phyloP scores from a whole-genome alignment of 2,329 filamentous ascomycete genomes.

The Kalaharituber pfeilii region DNA sequence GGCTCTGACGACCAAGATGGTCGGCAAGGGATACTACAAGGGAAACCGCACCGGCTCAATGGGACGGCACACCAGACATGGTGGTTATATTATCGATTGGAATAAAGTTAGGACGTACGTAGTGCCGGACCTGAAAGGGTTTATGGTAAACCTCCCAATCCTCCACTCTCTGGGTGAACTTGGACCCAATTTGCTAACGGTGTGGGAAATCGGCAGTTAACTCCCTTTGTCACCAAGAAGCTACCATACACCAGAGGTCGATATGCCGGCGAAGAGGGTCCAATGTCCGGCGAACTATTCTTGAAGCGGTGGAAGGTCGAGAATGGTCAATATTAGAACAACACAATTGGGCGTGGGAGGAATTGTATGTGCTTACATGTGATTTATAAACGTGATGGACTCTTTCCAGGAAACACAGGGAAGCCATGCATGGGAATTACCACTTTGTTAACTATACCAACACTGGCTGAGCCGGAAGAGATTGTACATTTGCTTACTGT shows the following conservation, averaged over 20 bases:
- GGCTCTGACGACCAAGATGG: slow-evolving; percentile 76
- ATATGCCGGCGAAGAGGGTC: slow-evolving; percentile 38
- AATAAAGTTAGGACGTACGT: slow-evolving; percentile 80
- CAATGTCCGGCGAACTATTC: slow-evolving; percentile 44
- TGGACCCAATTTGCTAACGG: neutral
- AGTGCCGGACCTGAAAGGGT: slow-evolving; percentile 52
- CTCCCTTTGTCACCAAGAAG: slow-evolving; percentile 54
- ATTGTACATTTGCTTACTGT: no score
- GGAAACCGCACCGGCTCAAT: slow-evolving; percentile 77
- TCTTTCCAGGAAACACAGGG: no score
- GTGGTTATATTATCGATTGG: slow-evolving; percentile 71
- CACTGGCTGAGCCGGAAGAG: no score
- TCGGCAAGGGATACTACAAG: slow-evolving; percentile 92
- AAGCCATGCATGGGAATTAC: no score
- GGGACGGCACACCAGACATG: slow-evolving; percentile 67
- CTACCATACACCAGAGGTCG: slow-evolving; percentile 38
- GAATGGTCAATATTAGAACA: slow-evolving; percentile 39
- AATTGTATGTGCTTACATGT: no score
- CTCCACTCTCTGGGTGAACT: neutral
- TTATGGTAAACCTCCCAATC: slow-evolving; percentile 45
- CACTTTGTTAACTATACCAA: no score
- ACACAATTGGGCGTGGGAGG: no score
- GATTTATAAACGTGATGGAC: no score
- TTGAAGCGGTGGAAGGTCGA: slow-evolving; percentile 49
- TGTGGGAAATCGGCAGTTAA: slow-evolving; percentile 52